Evolutionary conservation across 164 flowering plant genomes (phyloP), one percentile per base, ranked within the genome.

Genomic region (Kalanchoe fedtschenkoi): DNA sequence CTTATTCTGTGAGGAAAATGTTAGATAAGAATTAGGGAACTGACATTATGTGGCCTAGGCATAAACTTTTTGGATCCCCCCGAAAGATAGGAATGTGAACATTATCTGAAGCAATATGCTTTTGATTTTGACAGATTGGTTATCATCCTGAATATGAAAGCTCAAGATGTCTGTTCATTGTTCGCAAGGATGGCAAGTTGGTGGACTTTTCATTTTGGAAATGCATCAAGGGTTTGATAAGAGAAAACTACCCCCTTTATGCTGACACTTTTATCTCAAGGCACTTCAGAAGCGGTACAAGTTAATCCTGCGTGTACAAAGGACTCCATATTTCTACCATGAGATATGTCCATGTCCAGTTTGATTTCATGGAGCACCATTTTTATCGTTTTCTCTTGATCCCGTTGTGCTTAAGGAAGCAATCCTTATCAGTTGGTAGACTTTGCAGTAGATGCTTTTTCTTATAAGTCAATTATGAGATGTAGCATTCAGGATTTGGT

Each of bases 181-280:
- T 84, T 56, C 88, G 87, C 37, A 90, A 85, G 69, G 92, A 90
- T 67, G 97, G 95, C 28, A 75, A 77, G 65, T 14, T 74, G 42
- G 83, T 88, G 15, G 99, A 93, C 70, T 88, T 93, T 70, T 93
- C 99, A 11, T 93, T 81, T 67, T 88, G 97, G 99, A 93, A 93
- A 75, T 93, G 99, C 84, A 79, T 90, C 65, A 93, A 90, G 73
- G 92, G 96, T 21, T 68, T 90, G 61, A 85, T 93, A 63, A 77
- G 77, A 62, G 84, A 83, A 79, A 93, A 88, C 10, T 88, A 93
- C 70, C 96, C 99, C 4, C 72, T 80, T 4, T 80, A 85, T 76
- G 97, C 97, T 5, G 91, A 86, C 62, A 83, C 78, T 66, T 93
- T 93, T 71, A 83, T 93, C 66, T 81, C 77, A 44, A 85, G 85